Conservation (phyloP, 2,329 filamentous ascomycete species). For the Monosporascus sp. region DNA sequence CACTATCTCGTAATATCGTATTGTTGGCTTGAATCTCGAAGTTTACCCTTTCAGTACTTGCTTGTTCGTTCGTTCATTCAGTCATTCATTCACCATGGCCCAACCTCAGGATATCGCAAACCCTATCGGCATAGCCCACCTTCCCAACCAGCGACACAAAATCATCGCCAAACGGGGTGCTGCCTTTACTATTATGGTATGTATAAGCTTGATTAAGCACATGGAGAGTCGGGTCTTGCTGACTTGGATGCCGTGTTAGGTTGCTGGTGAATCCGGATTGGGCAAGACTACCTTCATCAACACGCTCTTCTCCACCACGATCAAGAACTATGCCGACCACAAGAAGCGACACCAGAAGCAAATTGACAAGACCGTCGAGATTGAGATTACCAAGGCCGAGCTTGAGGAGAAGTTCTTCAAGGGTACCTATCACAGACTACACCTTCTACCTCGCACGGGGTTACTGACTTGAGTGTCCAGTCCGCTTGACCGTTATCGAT, state of each 20-base stretch:
- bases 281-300: slow-evolving; percentile 99
- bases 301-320: slow-evolving; percentile 98
- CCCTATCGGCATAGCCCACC: slow-evolving; percentile 63
- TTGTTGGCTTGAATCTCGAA: slow-evolving; percentile 1
- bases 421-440: slow-evolving; percentile 50
- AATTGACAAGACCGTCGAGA: slow-evolving; percentile 99
- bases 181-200: slow-evolving; percentile 98
- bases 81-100: no score
- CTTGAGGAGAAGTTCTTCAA: slow-evolving; percentile 99
- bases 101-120: no score
- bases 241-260: slow-evolving; percentile 44
- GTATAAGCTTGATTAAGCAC: slow-evolving; percentile 18
- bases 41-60: no score
- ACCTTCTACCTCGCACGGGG: slow-evolving; percentile 12
- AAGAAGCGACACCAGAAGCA: slow-evolving; percentile 99
- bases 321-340: slow-evolving; percentile 99
- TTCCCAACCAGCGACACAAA: slow-evolving; percentile 71
- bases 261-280: slow-evolving; percentile 95
- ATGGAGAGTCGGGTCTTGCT: slow-evolving; percentile 1
- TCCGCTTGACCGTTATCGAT: slow-evolving; percentile 97
- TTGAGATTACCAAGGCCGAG: slow-evolving; percentile 99
- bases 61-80: no score
- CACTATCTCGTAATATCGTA: no score
- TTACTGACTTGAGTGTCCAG: slow-evolving; percentile 41
- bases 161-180: slow-evolving; percentile 82